Percentiles rank a stretch among this genome's conserved stretches.
Evolutionary conservation across 441 rosid genomes (phyloP).

Genomic region (Monsonia emarginata): DNA sequence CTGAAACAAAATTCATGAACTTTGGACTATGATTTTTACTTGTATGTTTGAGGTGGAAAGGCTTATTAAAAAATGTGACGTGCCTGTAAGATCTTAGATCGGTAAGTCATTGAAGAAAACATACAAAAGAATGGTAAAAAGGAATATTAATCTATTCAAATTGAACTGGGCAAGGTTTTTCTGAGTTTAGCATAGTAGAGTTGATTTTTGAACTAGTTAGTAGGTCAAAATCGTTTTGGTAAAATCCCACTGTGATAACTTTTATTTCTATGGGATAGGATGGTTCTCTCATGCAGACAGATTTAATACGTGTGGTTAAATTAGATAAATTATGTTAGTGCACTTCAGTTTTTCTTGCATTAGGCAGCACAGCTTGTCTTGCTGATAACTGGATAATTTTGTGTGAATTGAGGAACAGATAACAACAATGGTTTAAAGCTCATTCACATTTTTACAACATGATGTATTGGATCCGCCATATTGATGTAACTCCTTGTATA

Average conservation of each 20-base stretch:
- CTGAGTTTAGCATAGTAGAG: not conserved
- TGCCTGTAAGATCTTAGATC: not conserved
- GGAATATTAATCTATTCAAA: not conserved
- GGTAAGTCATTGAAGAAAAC: not conserved
- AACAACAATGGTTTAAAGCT: not conserved
- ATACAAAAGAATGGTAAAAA: not conserved
- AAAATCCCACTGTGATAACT: not conserved
- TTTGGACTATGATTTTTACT: too few relatives aligned
- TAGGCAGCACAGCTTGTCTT: not conserved
- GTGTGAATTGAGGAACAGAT: not conserved
- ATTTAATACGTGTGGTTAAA: too few relatives aligned
- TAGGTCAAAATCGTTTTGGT: not conserved
- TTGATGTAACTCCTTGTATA: conserved; percentile 6
- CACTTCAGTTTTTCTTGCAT: not conserved
- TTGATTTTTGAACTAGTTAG: not conserved
- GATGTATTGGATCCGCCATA: conserved; percentile 6
- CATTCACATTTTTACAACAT: not conserved
- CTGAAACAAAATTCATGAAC: too few relatives aligned
- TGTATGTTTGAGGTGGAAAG: not conserved
- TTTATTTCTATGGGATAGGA: not conserved
- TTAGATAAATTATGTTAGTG: not conserved
- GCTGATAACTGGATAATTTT: not conserved
- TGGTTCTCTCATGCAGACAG: not conserved
- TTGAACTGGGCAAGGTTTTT: too few relatives aligned
- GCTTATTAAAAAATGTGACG: too few relatives aligned